Evolutionary conservation across 345 rosid species (phyloP).

Genomic region (Gossypium bickii): DNA sequence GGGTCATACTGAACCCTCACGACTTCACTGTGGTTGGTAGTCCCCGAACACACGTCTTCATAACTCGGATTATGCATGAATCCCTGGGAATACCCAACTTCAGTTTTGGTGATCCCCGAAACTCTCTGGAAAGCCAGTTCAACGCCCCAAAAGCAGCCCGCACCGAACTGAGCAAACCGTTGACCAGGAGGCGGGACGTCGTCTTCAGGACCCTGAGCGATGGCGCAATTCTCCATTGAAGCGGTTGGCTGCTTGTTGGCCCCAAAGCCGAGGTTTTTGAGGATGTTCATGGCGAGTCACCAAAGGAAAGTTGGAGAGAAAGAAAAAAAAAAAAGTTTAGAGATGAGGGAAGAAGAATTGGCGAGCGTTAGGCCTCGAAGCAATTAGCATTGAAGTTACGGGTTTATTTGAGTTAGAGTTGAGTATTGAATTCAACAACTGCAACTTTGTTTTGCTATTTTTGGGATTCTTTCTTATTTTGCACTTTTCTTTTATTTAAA

Average conservation of each 20-base stretch:
- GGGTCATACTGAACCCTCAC: conserved; percentile 91
- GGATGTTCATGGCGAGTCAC: conserved; percentile 65
- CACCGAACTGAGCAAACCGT: conserved; percentile 80
- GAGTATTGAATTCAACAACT: too few relatives aligned
- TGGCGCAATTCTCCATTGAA: conserved; percentile 50
- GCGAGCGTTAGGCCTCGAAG: neutral
- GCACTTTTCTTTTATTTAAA: too few relatives aligned
- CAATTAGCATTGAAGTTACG: neutral
- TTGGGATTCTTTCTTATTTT: too few relatives aligned
- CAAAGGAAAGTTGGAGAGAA: neutral
- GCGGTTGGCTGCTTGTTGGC: conserved; percentile 35
- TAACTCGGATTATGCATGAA: conserved; percentile 56
- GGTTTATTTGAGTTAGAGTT: neutral
- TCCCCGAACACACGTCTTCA: conserved; percentile 74
- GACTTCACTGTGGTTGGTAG: conserved; percentile 64
- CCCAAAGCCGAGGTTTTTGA: conserved; percentile 81
- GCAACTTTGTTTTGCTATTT: too few relatives aligned
- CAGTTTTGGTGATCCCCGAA: conserved; percentile 72
- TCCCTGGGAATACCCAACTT: conserved; percentile 85
- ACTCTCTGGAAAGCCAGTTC: conserved; percentile 87
- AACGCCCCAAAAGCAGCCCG: conserved; percentile 97
- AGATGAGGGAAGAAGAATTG: conserved; percentile 17
- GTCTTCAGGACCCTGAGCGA: conserved; percentile 70
- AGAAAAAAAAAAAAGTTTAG: neutral
- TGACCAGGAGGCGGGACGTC: conserved; percentile 72